Evolutionary conservation across 2,329 filamentous ascomycete species (phyloP).

Genomic region (Sporothrix protearum): DNA sequence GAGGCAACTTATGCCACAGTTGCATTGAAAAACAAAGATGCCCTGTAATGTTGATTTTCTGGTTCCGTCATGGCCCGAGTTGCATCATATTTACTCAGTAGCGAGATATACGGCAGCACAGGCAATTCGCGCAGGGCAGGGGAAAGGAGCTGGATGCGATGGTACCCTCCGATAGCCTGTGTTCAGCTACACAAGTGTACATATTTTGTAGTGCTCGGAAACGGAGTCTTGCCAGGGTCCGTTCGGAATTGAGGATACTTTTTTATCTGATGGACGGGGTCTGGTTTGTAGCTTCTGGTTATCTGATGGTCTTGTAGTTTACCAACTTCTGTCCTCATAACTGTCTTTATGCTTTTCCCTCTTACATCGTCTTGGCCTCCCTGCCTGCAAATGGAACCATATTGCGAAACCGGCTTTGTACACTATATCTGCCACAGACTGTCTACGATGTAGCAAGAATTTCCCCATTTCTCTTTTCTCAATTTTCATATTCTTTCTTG

Average conservation of each 20-base stretch:
- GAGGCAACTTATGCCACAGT: neutral
- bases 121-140: neutral
- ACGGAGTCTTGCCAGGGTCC: neutral
- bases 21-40: neutral
- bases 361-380: neutral
- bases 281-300: neutral
- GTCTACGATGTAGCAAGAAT: neutral
- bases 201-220: too few species aligned
- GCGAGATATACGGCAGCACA: neutral
- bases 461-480: neutral
- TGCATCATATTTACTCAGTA: neutral
- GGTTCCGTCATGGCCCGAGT: neutral
- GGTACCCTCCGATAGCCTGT: neutral
- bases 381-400: neutral
- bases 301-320: neutral
- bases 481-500: neutral
- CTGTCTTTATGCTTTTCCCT: neutral
- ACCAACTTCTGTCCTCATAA: neutral
- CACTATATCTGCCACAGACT: constrained; percentile 3
- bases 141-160: neutral
- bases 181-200: neutral
- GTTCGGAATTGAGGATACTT: neutral
- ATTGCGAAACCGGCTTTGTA: neutral
- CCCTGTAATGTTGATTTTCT: neutral
- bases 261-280: neutral